Conservation (phyloP, 306 rosid species). For the Quercus robur region DNA sequence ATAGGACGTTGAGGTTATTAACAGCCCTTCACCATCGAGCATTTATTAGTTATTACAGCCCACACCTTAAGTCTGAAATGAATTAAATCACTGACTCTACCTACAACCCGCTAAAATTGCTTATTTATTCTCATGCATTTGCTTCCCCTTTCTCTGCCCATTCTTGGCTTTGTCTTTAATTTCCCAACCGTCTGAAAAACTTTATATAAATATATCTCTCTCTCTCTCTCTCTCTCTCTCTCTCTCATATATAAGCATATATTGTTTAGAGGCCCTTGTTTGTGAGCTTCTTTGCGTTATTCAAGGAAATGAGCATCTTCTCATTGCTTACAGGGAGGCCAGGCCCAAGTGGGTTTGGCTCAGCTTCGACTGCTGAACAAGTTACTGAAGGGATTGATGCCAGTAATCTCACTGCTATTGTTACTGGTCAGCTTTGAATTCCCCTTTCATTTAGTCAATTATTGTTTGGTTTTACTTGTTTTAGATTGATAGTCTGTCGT, state of each 20-base stretch:
- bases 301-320: slow-evolving; percentile 36
- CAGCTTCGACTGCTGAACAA: slow-evolving; percentile 83
- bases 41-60: slow-evolving; percentile 40
- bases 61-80: neutral
- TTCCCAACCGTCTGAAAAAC: neutral
- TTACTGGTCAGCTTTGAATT: slow-evolving; percentile 50
- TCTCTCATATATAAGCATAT: neutral
- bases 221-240: neutral
- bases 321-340: slow-evolving; percentile 64
- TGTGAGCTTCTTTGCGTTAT: neutral
- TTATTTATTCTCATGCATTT: slow-evolving; percentile 20
- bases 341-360: slow-evolving; percentile 84
- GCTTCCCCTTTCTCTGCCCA: slow-evolving; percentile 16
- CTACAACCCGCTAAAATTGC: neutral
- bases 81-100: slow-evolving; percentile 21
- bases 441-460: neutral
- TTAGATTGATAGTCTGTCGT: neutral
- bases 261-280: neutral
- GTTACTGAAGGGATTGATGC: slow-evolving; percentile 79
- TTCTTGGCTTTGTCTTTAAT: neutral
- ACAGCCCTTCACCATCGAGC: slow-evolving; percentile 39
- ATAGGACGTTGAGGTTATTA: slow-evolving; percentile 37
- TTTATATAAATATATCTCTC: neutral
- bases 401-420: slow-evolving; percentile 59
- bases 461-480: neutral